Evolutionary conservation across 176 grass and related monocot species (phyloP).

Genomic region (Phragmites australis): DNA sequence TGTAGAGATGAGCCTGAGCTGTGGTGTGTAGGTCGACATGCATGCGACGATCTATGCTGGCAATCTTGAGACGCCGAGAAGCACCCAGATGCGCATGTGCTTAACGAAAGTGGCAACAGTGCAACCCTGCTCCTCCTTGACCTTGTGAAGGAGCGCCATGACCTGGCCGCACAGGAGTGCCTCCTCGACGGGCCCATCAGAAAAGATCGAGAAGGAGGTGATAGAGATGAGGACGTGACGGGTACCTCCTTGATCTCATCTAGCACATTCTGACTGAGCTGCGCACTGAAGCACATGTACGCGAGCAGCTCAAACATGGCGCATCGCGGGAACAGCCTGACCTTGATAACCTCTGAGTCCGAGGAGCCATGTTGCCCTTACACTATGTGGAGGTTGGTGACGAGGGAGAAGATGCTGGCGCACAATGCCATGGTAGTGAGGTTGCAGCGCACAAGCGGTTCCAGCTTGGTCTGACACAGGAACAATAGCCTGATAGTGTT

Average conservation of each 20-base stretch:
- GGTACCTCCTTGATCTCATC: slow-evolving; percentile 35
- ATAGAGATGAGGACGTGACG: not conserved
- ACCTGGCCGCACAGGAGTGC: slow-evolving; percentile 82
- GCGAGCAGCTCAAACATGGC: slow-evolving; percentile 50
- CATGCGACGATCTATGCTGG: slow-evolving; percentile 68
- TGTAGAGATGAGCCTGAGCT: not conserved
- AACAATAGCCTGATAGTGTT: too few relatives aligned
- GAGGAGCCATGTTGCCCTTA: too few relatives aligned
- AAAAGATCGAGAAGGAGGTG: too few relatives aligned
- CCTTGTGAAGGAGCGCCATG: slow-evolving; percentile 78
- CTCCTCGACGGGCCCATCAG: too few relatives aligned
- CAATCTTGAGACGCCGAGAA: slow-evolving; percentile 48
- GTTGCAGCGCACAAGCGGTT: too few relatives aligned
- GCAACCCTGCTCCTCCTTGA: slow-evolving; percentile 60
- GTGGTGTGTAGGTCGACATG: slow-evolving; percentile 73
- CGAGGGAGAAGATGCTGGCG: too few relatives aligned
- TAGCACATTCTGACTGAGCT: slow-evolving; percentile 19
- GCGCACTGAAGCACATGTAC: slow-evolving; percentile 55
- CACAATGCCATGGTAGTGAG: too few relatives aligned
- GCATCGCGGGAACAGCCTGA: slow-evolving; percentile 28
- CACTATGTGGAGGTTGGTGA: too few relatives aligned
- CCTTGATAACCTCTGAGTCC: slow-evolving; percentile 14
- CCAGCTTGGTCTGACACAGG: too few relatives aligned
- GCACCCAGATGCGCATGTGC: slow-evolving; percentile 44
- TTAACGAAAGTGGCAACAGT: not conserved